Evolutionary conservation across 78 protist genomes (phyloP).

Genomic region (Dictyostelium capitatum): DNA sequence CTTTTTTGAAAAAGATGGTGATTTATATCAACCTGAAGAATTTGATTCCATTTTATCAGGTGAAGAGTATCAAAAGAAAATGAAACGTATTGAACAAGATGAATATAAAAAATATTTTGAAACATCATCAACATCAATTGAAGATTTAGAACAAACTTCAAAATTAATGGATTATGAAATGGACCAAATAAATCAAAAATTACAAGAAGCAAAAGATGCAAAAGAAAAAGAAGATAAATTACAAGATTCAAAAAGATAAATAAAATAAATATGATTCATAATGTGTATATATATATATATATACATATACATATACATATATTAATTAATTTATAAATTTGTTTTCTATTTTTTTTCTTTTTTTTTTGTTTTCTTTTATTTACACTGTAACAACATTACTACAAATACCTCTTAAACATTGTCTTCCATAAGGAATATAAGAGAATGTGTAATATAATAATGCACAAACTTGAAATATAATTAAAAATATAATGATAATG

Average conservation of each 20-base stretch:
- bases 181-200: not conserved
- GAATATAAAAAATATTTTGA: slow-evolving; percentile 48
- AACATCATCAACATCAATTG: not conserved
- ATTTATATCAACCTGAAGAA: not conserved
- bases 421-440: slow-evolving; percentile 77
- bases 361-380: not conserved
- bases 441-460: slow-evolving; percentile 53
- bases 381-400: slow-evolving; percentile 36
- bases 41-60: slow-evolving; percentile 51
- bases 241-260: not conserved
- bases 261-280: not conserved
- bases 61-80: slow-evolving; percentile 22
- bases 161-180: not conserved
- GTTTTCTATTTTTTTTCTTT: not conserved
- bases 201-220: not conserved
- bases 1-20: slow-evolving; percentile 47
- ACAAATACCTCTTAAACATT: slow-evolving; percentile 65
- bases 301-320: not conserved
- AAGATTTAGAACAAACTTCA: slow-evolving; percentile 11
- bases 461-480: slow-evolving; percentile 65
- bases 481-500: slow-evolving; percentile 33
- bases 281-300: too few species aligned
- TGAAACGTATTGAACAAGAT: slow-evolving; percentile 3
- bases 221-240: not conserved
- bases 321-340: not conserved